Conservation (phyloP, 2,329 filamentous ascomycete genomes). For the Pseudogymnoascus sp. region DNA sequence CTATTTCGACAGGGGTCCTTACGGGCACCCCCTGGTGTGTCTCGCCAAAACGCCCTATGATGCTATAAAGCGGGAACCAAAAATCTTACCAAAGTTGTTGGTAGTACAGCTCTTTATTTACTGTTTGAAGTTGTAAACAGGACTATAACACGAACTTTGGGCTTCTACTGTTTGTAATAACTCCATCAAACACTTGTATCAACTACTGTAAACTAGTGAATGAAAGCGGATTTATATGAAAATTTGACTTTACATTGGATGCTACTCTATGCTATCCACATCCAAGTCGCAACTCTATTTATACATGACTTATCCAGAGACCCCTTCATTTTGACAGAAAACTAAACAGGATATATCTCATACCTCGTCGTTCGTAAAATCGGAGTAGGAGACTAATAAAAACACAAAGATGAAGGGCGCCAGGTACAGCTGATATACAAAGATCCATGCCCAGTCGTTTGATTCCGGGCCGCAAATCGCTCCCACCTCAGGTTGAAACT, state of each 20-base stretch:
- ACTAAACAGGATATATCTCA: conserved; percentile 8
- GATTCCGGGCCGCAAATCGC: background rate
- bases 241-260: background rate
- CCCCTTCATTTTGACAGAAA: conserved; percentile 5
- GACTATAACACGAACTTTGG: background rate
- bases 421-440: conserved; percentile 23
- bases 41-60: conserved; percentile 4
- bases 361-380: conserved; percentile 9
- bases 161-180: background rate
- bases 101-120: background rate
- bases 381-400: conserved; percentile 16
- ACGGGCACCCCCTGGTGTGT: conserved; percentile 1
- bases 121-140: background rate
- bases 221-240: background rate
- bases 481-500: background rate
- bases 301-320: conserved; percentile 7
- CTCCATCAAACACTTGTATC: background rate
- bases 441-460: conserved; percentile 14
- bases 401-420: conserved; percentile 16
- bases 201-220: background rate
- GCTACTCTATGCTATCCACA: conserved; percentile 4
- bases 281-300: conserved; percentile 7
- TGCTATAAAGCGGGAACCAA: conserved; percentile 9
- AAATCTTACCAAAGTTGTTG: background rate
- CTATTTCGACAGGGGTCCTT: conserved; percentile 10